Percentiles rank a stretch among this genome's conserved stretches.
These are phyloP conservation scores for Alternaria viburni DNA, from an alignment of 2,329 filamentous ascomycete genomes.

Conservation along the genomic window DNA sequence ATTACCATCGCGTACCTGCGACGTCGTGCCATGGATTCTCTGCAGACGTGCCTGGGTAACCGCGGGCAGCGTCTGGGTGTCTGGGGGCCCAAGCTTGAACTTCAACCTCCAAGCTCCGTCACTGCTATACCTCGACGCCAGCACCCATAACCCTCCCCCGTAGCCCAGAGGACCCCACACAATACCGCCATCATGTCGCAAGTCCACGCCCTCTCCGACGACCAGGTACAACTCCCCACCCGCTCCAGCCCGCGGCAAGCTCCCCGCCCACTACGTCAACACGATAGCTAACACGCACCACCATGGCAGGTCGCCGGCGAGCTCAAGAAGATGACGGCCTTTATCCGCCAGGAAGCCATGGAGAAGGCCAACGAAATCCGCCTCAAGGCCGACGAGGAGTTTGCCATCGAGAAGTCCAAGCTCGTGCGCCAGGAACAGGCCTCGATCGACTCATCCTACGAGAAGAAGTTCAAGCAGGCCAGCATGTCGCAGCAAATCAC, in stretches of 20 bases:
- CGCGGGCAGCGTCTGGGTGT: conserved; percentile 15
- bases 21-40: conserved; percentile 1
- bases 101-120: conserved; percentile 35
- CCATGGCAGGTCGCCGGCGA: conserved; percentile 83
- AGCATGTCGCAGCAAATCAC: conserved; percentile 99
- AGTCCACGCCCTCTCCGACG: conserved; percentile 93
- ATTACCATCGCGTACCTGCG: conserved; percentile 3
- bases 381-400: conserved; percentile 98
- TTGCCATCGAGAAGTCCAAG: conserved; percentile 98
- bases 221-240: conserved; percentile 71
- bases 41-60: not conserved
- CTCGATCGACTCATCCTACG: conserved; percentile 89
- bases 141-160: not conserved
- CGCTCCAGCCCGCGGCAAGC: conserved; percentile 18
- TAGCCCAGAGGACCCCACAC: not conserved
- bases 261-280: conserved; percentile 33
- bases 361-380: conserved; percentile 98
- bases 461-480: conserved; percentile 99
- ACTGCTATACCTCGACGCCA: conserved; percentile 11
- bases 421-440: conserved; percentile 94
- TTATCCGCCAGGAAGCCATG: conserved; percentile 97
- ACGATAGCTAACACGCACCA: conserved; percentile 35
- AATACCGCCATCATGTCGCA: conserved; percentile 77
- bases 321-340: conserved; percentile 99
- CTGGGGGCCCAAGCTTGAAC: conserved; percentile 25